Conservation (phyloP, 345 rosid genomes). For the Melaleuca alternifolia region DNA sequence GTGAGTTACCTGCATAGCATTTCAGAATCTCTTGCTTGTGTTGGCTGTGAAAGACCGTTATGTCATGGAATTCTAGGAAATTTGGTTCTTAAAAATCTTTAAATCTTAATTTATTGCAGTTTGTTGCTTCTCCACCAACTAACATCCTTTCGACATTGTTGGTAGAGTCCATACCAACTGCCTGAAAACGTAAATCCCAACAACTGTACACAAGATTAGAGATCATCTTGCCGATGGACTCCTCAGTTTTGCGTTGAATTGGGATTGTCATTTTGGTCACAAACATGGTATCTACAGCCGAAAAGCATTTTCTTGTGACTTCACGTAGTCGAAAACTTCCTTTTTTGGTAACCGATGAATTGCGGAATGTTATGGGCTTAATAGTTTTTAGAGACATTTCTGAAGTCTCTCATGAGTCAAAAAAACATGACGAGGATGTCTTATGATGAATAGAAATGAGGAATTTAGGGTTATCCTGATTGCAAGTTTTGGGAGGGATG, state of each 20-base stretch:
- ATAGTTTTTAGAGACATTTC: neutral
- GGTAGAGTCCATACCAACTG: neutral
- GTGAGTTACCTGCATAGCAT: constrained; percentile 26
- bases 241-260: neutral
- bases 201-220: neutral
- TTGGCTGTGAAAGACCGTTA: neutral
- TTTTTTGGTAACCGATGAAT: neutral
- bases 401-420: neutral
- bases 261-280: neutral
- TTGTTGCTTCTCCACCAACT: neutral
- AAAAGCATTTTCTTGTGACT: neutral
- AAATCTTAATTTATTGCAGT: neutral
- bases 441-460: neutral
- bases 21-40: neutral
- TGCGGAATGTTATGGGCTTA: neutral
- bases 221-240: neutral
- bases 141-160: neutral
- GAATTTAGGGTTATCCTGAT: neutral
- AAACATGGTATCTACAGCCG: neutral
- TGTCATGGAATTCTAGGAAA: neutral
- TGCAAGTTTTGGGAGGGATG: neutral
- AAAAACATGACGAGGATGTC: neutral
- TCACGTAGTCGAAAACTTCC: neutral
- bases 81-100: neutral
- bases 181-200: neutral